These are phyloP conservation scores for Strobilomyces confusus DNA, from an alignment of 768 basidiomycete species.

Conservation along the genomic window DNA sequence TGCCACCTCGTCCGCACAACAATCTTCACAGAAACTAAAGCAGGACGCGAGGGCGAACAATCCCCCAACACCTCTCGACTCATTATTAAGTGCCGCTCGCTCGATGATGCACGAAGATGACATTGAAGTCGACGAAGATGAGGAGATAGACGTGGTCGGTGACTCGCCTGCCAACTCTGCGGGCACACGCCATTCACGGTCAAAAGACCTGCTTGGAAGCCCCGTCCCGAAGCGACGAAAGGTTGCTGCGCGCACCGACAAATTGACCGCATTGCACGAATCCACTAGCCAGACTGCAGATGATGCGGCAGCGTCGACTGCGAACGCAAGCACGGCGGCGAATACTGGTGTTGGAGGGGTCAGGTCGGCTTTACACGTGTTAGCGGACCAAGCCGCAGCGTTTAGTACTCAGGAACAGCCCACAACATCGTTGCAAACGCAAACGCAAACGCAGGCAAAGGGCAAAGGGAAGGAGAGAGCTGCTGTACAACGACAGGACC, in stretches of 20 bases:
- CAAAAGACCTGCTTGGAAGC: conserved; percentile 27
- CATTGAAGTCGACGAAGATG: conserved; percentile 30
- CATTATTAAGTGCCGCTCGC: conserved; percentile 56
- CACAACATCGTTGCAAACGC: not conserved
- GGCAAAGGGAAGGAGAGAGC: conserved; percentile 24
- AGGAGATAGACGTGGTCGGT: conserved; percentile 20
- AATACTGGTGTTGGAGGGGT: conserved; percentile 25
- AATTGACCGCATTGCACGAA: conserved; percentile 7
- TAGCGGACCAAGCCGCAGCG: conserved; percentile 69
- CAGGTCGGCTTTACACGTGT: conserved; percentile 61
- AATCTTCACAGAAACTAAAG: conserved; percentile 17
- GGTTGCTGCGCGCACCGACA: conserved; percentile 11
- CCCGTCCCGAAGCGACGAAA: conserved; percentile 40
- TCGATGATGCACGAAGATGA: conserved; percentile 46
- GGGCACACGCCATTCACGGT: conserved; percentile 28
- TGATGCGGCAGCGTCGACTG: not conserved
- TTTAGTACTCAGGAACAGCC: conserved; percentile 38
- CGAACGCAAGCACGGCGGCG: not conserved
- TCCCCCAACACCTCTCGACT: conserved; percentile 51
- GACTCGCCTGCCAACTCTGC: conserved; percentile 19
- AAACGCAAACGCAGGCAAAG: conserved; percentile 1
- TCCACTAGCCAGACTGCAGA: not conserved
- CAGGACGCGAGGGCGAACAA: conserved; percentile 20
- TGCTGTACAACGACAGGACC: not conserved
- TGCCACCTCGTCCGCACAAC: conserved; percentile 18